phyloP scores from a whole-genome alignment of 2,329 filamentous ascomycete genomes.

The Fusarium tjaetaba region DNA sequence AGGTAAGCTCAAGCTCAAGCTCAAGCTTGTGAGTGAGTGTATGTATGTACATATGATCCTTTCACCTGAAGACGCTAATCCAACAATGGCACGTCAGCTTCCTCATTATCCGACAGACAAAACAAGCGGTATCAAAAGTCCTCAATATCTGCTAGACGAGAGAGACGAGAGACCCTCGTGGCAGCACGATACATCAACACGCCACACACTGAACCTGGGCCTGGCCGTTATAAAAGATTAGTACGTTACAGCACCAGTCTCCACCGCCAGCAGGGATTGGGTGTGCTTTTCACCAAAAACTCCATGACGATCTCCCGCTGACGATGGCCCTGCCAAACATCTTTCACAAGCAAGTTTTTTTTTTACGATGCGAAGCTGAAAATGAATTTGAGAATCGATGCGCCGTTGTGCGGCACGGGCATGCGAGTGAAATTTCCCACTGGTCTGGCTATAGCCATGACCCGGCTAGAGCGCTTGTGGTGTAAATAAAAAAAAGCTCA shows the following conservation, averaged over 20 bases:
- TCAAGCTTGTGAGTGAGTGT: neutral
- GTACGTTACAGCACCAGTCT: neutral
- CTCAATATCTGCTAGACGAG: neutral
- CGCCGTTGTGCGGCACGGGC: conserved; percentile 2
- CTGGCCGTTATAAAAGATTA: neutral
- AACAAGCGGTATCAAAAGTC: neutral
- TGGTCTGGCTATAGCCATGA: neutral
- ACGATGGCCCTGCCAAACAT: conserved; percentile 24
- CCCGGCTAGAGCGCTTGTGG: conserved; percentile 8
- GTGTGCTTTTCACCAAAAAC: neutral
- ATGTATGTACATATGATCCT: neutral
- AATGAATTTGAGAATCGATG: neutral
- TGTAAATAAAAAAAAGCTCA: neutral
- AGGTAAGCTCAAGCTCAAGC: neutral
- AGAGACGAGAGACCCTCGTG: neutral
- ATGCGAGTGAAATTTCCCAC: neutral
- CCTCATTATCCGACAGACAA: neutral
- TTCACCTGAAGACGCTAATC: neutral
- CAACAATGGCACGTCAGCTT: neutral
- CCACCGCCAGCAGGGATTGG: conserved; percentile 19
- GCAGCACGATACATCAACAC: neutral
- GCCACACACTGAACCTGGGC: neutral
- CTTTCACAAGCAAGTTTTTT: neutral
- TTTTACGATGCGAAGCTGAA: neutral
- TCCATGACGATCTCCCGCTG: conserved; percentile 41